These are phyloP conservation scores for Mimosa bimucronata DNA, from an alignment of 306 rosid species.

Conservation along the genomic window DNA sequence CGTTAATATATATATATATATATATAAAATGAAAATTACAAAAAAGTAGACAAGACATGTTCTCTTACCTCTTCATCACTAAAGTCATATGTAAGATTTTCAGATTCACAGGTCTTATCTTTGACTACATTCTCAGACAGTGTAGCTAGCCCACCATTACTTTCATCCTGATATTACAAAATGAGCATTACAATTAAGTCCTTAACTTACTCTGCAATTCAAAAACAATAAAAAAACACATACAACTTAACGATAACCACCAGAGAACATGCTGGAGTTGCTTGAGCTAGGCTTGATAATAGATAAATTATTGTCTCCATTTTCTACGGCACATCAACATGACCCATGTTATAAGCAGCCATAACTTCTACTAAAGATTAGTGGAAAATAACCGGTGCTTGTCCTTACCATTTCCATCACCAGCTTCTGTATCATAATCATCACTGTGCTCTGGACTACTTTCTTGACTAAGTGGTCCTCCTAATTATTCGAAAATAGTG, in stretches of 20 bases:
- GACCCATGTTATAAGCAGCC: slow-evolving; percentile 41
- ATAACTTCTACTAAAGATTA: slow-evolving; percentile 30
- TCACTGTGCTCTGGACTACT: slow-evolving; percentile 46
- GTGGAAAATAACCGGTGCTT: slow-evolving; percentile 39
- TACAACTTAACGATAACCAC: slow-evolving; percentile 99
- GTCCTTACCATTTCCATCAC: slow-evolving; percentile 45
- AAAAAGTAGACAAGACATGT: not conserved
- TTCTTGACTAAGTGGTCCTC: slow-evolving; percentile 46
- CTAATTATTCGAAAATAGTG: slow-evolving; percentile 37
- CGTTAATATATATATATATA: no score
- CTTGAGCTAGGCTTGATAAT: slow-evolving; percentile 41
- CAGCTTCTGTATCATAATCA: slow-evolving; percentile 41
- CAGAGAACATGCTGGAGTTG: slow-evolving; percentile 46
- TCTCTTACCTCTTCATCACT: slow-evolving; percentile 76
- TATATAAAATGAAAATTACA: not conserved
- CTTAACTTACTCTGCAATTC: slow-evolving; percentile 48
- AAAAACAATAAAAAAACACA: slow-evolving; percentile 73
- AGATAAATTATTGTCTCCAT: slow-evolving; percentile 37
- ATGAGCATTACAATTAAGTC: slow-evolving; percentile 53
- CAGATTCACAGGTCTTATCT: slow-evolving; percentile 46
- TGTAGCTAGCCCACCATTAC: slow-evolving; percentile 48
- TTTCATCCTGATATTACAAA: slow-evolving; percentile 60
- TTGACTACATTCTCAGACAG: slow-evolving; percentile 46
- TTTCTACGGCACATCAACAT: slow-evolving; percentile 54
- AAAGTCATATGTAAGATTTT: slow-evolving; percentile 59